A percentile compares a stretch with the other conserved stretches of the same genome.
phyloP scores from a whole-genome alignment of 306 rosid genomes.

The Acacia crassicarpa region DNA sequence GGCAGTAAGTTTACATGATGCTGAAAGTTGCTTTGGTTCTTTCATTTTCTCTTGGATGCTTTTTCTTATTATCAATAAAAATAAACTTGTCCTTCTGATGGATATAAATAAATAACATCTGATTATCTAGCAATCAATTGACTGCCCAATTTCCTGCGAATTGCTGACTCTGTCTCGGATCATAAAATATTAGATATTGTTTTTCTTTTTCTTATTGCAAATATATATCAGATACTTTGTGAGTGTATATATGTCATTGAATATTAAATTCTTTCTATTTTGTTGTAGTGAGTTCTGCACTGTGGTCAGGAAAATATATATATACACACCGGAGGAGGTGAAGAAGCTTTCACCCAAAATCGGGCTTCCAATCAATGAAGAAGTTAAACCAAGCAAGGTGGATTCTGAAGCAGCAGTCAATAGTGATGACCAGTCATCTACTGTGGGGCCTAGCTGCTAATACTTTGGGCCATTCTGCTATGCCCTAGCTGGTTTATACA shows the following conservation, averaged over 20 bases:
- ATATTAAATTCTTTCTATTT: not conserved
- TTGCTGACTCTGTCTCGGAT: not conserved
- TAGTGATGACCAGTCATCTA: constrained; percentile 61
- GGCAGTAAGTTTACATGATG: constrained; percentile 68
- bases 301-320: constrained; percentile 74
- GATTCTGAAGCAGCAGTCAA: constrained; percentile 52
- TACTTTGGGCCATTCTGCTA: not conserved
- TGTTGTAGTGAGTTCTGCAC: constrained; percentile 72
- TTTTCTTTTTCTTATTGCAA: not conserved
- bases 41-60: not conserved
- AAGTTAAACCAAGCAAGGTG: constrained; percentile 40
- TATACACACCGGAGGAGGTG: constrained; percentile 72
- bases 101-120: not conserved
- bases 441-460: constrained; percentile 56
- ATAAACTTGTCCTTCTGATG: not conserved
- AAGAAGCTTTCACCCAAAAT: constrained; percentile 70
- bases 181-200: not conserved
- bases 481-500: constrained; percentile 7
- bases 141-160: not conserved
- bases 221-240: not conserved
- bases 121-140: not conserved
- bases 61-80: not conserved
- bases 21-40: not conserved
- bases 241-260: not conserved
- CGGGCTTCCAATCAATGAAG: constrained; percentile 49